Conservation (phyloP, 2,329 filamentous ascomycete genomes). For the Elsinoe australis region DNA sequence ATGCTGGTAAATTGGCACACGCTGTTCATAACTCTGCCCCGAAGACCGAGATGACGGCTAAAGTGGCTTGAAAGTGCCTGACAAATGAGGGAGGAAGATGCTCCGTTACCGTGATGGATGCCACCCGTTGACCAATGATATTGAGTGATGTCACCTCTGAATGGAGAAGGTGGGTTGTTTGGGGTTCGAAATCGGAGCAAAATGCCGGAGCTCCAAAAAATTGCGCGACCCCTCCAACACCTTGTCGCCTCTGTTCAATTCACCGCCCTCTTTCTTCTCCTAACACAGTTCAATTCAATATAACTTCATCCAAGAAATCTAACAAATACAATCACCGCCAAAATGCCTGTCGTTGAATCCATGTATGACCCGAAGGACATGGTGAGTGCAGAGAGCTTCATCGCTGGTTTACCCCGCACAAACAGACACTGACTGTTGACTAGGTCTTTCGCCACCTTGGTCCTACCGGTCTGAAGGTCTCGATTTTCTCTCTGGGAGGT, state of each 20-base stretch:
- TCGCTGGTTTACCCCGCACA: conserved; percentile 11
- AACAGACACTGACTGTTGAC: conserved; percentile 1
- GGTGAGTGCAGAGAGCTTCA: conserved; percentile 21
- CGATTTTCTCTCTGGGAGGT: conserved; percentile 43
- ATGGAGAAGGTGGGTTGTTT: conserved; percentile 13
- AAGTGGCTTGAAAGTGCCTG: too few relatives aligned
- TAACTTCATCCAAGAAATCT: neutral
- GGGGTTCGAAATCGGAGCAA: neutral
- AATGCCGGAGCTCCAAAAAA: conserved; percentile 1
- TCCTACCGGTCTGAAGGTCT: conserved; percentile 44
- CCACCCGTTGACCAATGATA: neutral
- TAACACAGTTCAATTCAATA: neutral
- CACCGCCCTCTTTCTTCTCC: neutral
- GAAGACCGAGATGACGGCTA: too few relatives aligned
- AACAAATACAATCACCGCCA: neutral
- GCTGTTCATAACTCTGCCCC: too few relatives aligned
- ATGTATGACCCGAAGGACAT: conserved; percentile 46
- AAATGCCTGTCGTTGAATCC: conserved; percentile 33
- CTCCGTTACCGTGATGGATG: conserved; percentile 7
- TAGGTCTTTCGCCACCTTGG: conserved; percentile 38
- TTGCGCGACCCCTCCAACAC: conserved; percentile 1
- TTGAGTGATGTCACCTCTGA: conserved; percentile 9
- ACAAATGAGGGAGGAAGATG: conserved; percentile 1
- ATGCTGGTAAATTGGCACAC: neutral
- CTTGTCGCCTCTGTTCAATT: too few relatives aligned